phyloP scores from a whole-genome alignment of 1,284 basidiomycete genomes.

The Pseudozyma tsukubaensis region DNA sequence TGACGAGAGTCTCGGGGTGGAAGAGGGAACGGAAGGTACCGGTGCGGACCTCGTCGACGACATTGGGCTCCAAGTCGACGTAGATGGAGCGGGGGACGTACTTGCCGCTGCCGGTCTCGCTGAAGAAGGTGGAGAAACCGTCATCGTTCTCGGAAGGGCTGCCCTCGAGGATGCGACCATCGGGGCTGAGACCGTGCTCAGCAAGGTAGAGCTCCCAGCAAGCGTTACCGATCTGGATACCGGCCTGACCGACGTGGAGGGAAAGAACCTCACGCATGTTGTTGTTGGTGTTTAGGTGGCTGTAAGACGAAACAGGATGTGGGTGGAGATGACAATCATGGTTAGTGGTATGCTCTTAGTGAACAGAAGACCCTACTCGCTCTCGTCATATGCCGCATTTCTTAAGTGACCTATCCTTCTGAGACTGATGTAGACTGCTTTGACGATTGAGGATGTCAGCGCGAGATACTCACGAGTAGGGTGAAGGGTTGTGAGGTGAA shows the following conservation, averaged over 20 bases:
- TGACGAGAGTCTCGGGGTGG: constrained; percentile 99
- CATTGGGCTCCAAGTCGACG: constrained; percentile 93
- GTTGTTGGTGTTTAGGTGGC: constrained; percentile 15
- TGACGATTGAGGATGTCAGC: not conserved
- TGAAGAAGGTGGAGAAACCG: constrained; percentile 91
- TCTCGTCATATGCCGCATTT: too few species aligned
- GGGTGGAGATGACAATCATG: not conserved
- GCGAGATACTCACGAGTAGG: constrained; percentile 28
- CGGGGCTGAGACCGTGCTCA: constrained; percentile 85
- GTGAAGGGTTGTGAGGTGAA: constrained; percentile 2
- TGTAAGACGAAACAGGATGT: too few species aligned
- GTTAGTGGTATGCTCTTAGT: not conserved
- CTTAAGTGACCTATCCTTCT: not conserved
- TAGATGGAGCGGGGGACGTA: constrained; percentile 98
- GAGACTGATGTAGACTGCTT: not conserved
- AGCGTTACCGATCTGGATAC: constrained; percentile 78
- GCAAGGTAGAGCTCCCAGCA: constrained; percentile 93
- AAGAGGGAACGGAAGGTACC: constrained; percentile 94
- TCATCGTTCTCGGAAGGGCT: constrained; percentile 81
- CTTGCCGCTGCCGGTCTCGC: constrained; percentile 72
- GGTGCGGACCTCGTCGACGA: constrained; percentile 93
- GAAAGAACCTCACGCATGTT: constrained; percentile 79
- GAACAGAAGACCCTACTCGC: too few species aligned
- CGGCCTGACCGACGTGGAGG: constrained; percentile 92
- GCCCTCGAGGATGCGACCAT: constrained; percentile 71